Percentiles rank a stretch among this genome's conserved stretches.
These are phyloP conservation scores for Penicillium angulare DNA, from an alignment of 495 filamentous ascomycete genomes.

Conservation along the genomic window DNA sequence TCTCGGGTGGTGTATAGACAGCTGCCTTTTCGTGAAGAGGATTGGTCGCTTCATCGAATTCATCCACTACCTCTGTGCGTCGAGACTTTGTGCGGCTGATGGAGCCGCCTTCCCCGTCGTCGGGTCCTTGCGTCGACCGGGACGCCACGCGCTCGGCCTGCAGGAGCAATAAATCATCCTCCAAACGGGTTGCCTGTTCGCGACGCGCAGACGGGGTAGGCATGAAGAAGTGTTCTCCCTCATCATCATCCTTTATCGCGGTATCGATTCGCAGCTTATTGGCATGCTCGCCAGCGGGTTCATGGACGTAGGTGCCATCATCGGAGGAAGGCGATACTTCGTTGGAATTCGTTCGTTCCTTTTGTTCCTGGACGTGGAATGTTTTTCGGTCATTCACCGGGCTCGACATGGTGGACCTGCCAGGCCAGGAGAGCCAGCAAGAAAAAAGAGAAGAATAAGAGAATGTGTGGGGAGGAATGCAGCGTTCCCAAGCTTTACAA, in stretches of 20 bases:
- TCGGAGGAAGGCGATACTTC: slow-evolving; percentile 38
- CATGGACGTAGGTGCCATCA: slow-evolving; percentile 36
- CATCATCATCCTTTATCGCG: slow-evolving; percentile 17
- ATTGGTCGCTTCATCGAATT: slow-evolving; percentile 76
- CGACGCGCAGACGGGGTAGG: slow-evolving; percentile 53
- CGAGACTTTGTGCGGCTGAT: slow-evolving; percentile 51
- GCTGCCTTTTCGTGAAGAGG: slow-evolving; percentile 70
- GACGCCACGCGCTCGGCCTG: slow-evolving; percentile 77
- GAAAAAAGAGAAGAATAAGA: slow-evolving; percentile 17
- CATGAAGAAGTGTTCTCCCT: slow-evolving; percentile 21
- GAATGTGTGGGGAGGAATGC: too few species aligned
- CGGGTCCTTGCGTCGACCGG: slow-evolving; percentile 47
- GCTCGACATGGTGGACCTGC: slow-evolving; percentile 53
- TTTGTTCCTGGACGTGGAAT: slow-evolving; percentile 22
- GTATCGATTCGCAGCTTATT: slow-evolving; percentile 39
- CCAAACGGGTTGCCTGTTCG: slow-evolving; percentile 69
- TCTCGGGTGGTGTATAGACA: slow-evolving; percentile 65
- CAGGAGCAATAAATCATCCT: slow-evolving; percentile 82
- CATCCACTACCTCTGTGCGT: slow-evolving; percentile 65
- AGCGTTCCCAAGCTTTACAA: background rate
- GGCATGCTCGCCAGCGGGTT: slow-evolving; percentile 19
- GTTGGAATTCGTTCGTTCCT: slow-evolving; percentile 10
- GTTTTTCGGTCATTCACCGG: slow-evolving; percentile 44
- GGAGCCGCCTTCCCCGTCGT: slow-evolving; percentile 36
- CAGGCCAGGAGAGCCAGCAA: too few species aligned